Percentiles rank a stretch among this genome's conserved stretches.
These are phyloP conservation scores for Schoenoplectus triqueter DNA, from an alignment of 202 grass and related monocot genomes.

Conservation along the genomic window DNA sequence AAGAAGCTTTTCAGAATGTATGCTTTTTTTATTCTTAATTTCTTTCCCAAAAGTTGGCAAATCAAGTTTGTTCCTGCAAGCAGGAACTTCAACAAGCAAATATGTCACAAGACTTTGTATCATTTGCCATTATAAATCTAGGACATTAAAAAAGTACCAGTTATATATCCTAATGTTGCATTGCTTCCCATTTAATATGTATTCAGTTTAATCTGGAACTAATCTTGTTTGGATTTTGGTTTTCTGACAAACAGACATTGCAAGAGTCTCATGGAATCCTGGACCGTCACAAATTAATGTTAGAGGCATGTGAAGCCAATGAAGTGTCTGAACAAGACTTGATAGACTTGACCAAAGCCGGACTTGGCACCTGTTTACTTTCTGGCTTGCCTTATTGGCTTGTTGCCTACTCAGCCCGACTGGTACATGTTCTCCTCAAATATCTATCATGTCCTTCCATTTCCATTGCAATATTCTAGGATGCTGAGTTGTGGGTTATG, in stretches of 20 bases:
- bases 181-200: neutral
- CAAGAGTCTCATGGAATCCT: conserved; percentile 93
- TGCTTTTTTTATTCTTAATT: neutral
- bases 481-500: conserved; percentile 39
- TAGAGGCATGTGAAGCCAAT: conserved; percentile 93
- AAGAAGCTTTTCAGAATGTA: conserved; percentile 98
- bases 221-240: conserved; percentile 4
- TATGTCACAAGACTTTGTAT: neutral
- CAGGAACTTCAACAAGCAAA: neutral
- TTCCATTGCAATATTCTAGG: conserved; percentile 26
- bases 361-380: conserved; percentile 97
- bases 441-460: conserved; percentile 45
- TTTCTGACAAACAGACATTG: conserved; percentile 60
- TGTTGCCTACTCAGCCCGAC: conserved; percentile 85
- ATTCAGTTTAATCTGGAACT: conserved; percentile 13
- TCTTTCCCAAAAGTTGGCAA: neutral
- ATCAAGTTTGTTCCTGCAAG: neutral
- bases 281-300: conserved; percentile 79
- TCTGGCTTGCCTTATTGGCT: conserved; percentile 94
- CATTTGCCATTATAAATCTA: neutral
- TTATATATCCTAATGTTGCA: conserved; percentile 5
- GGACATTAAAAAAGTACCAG: conserved; percentile 1
- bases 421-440: conserved; percentile 59
- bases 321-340: conserved; percentile 88
- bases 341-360: conserved; percentile 92